Conservation (phyloP, 345 rosid species). For the Erysimum cheiranthoides region DNA sequence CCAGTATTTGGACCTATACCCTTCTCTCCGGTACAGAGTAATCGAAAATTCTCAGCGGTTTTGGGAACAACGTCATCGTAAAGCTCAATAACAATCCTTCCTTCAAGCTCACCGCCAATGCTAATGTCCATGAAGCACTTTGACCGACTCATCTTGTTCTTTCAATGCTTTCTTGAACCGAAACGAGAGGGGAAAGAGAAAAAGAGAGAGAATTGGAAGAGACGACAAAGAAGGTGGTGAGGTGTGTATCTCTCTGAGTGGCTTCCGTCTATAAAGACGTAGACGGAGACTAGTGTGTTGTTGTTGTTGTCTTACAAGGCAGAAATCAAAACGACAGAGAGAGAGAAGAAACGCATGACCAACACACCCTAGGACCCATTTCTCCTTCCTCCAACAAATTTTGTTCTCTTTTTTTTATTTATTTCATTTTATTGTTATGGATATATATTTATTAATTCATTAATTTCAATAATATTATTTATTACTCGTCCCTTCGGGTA, state of each 20-base stretch:
- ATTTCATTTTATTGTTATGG: background rate
- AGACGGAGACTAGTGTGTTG: conserved; percentile 1
- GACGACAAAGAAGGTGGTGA: conserved; percentile 26
- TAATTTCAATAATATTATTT: background rate
- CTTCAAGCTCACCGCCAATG: conserved; percentile 93
- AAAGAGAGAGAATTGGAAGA: conserved; percentile 1
- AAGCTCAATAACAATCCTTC: conserved; percentile 87
- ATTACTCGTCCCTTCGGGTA: conserved; percentile 21
- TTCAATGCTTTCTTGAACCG: conserved; percentile 13
- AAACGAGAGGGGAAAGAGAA: conserved; percentile 6
- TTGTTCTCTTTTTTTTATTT: conserved; percentile 21
- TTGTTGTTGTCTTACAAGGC: background rate
- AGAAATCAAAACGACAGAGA: conserved; percentile 42
- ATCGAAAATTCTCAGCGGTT: conserved; percentile 92
- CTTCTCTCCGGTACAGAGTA: conserved; percentile 93
- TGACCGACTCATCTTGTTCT: conserved; percentile 60
- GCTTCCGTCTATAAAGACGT: conserved; percentile 24
- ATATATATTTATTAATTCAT: background rate
- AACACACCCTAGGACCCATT: conserved; percentile 48
- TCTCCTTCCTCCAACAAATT: conserved; percentile 35
- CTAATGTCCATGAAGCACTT: conserved; percentile 84
- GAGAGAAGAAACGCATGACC: conserved; percentile 36
- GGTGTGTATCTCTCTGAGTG: conserved; percentile 5
- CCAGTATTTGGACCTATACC: conserved; percentile 83
- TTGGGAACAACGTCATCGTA: conserved; percentile 81